Evolutionary conservation across 129 eudicot genomes (phyloP).

Genomic region (Ambrosia trifida): DNA sequence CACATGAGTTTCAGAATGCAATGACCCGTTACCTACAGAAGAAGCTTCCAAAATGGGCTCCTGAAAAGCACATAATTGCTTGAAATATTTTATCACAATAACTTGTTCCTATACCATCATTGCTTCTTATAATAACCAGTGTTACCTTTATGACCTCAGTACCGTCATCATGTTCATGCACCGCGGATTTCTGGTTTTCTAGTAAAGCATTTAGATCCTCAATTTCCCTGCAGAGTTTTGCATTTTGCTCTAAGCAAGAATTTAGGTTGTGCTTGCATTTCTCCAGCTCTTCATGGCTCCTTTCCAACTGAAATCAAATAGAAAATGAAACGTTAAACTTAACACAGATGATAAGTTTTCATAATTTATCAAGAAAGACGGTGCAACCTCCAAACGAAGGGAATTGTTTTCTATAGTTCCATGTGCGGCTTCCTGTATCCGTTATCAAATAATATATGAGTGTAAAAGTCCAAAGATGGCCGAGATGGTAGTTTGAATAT

Average conservation of each 20-base stretch:
- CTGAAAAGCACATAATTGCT: slow-evolving; percentile 34
- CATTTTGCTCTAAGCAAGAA: slow-evolving; percentile 67
- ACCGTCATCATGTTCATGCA: slow-evolving; percentile 38
- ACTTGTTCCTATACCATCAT: neutral
- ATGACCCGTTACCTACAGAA: slow-evolving; percentile 30
- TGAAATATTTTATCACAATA: neutral
- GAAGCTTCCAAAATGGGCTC: slow-evolving; percentile 60
- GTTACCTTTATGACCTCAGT: slow-evolving; percentile 61
- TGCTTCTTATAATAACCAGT: slow-evolving; percentile 7
- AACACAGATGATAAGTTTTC: slow-evolving; percentile 14
- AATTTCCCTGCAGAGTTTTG: slow-evolving; percentile 69
- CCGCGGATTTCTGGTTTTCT: slow-evolving; percentile 31
- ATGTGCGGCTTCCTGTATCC: slow-evolving; percentile 48
- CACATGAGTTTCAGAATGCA: slow-evolving; percentile 29
- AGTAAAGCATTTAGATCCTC: slow-evolving; percentile 53
- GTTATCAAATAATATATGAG: slow-evolving; percentile 16
- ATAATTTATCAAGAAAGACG: slow-evolving; percentile 18
- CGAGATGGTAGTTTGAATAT: slow-evolving; percentile 20
- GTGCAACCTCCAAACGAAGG: slow-evolving; percentile 65
- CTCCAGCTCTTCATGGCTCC: slow-evolving; percentile 61
- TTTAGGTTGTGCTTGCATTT: slow-evolving; percentile 59
- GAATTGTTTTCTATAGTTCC: slow-evolving; percentile 43
- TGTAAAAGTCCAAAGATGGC: slow-evolving; percentile 12
- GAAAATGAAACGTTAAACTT: slow-evolving; percentile 19
- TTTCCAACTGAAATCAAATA: slow-evolving; percentile 56